Base-by-base conservation (phyloP, 1,284 basidiomycete genomes). In the Schizophyllum commune region DNA sequence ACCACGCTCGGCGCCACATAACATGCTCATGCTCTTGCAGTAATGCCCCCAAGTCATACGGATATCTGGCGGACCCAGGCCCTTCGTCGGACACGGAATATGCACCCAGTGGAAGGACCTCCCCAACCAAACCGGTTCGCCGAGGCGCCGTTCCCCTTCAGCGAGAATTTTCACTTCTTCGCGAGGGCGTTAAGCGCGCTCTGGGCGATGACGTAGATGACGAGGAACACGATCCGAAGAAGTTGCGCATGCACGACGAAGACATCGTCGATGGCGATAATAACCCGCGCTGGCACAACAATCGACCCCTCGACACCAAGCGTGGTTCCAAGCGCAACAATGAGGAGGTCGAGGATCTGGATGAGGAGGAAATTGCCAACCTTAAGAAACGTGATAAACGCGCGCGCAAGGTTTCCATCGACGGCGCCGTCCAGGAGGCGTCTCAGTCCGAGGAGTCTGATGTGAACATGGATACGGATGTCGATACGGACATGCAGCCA, bases 301-400 rank as follows among this genome's bases (percentile, higher is more conserved):
- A 47, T 17, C 39, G 39, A 17, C 66, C 63, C 67, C 62, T 56
- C 58, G 59, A 61, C 32, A 56, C 32, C 58, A 69, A 74, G 64
- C 79, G 82, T 57, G 79, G 79, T 11, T 74, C 78, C 39, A 85
- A 85, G 69, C 79, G 84, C 60, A 76, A 69, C 53, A 63, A 76
- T 54, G 73, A 69, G 15, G 75, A 74, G 39, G 39, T 47, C 33
- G 76, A 75, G 72, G 80, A 80, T 61, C 71, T 79, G 27, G 78
- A 80, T 55, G 74, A 75, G 11, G 71, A 69, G 32, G 71, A 77
- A 61, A 70, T 73, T 8, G 73, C 72, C 54, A 76, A 77, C 59
- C 69, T 74, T 5, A 52, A 57, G 11, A 21, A 52, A 0, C 64
- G 61, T 11, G 64, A 61, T n/a, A 65, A 65, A 61, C 55, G 62